Evolutionary conservation across 805 yeast genomes (phyloP).

Genomic region (Citeromyces nyonsensis): DNA sequence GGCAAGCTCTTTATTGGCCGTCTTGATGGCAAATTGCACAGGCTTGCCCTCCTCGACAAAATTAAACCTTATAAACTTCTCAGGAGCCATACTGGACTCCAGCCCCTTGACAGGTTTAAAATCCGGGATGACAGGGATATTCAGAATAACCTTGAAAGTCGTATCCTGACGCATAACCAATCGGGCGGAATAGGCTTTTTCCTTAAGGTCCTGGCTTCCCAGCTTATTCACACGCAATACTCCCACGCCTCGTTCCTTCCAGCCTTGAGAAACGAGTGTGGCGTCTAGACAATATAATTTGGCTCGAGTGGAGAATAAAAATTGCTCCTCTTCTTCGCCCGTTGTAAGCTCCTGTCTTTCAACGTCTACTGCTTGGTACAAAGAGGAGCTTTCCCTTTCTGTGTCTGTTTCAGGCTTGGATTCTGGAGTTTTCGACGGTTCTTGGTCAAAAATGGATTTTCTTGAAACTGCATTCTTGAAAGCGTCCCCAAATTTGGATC

Average conservation of each 20-base stretch:
- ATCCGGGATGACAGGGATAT: constrained; percentile 47
- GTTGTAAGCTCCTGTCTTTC: no score
- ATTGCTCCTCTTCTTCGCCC: no score
- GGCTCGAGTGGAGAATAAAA: no score
- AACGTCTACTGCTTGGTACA: no score
- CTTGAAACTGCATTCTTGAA: constrained; percentile 33
- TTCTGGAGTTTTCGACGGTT: constrained; percentile 2
- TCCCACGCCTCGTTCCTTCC: constrained; percentile 96
- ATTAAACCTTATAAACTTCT: constrained; percentile 69
- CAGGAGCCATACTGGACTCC: constrained; percentile 72
- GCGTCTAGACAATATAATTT: no score
- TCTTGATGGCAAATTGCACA: constrained; percentile 69
- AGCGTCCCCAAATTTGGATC: constrained; percentile 33
- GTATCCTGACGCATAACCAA: constrained; percentile 88
- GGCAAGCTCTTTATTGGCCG: constrained; percentile 22
- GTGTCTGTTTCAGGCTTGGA: constrained; percentile 7
- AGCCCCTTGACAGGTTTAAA: constrained; percentile 64
- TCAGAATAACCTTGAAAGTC: constrained; percentile 65
- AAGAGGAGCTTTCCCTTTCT: no score
- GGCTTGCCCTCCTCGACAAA: constrained; percentile 52
- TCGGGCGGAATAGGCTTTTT: constrained; percentile 31
- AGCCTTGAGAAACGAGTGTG: constrained; percentile 28
- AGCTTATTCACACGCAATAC: constrained; percentile 57
- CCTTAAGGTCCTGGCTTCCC: constrained; percentile 9
- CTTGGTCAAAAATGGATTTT: constrained; percentile 40